Evolutionary conservation across 2,329 filamentous ascomycete genomes (phyloP).

Genomic region (Zymoseptoria ardabiliae): DNA sequence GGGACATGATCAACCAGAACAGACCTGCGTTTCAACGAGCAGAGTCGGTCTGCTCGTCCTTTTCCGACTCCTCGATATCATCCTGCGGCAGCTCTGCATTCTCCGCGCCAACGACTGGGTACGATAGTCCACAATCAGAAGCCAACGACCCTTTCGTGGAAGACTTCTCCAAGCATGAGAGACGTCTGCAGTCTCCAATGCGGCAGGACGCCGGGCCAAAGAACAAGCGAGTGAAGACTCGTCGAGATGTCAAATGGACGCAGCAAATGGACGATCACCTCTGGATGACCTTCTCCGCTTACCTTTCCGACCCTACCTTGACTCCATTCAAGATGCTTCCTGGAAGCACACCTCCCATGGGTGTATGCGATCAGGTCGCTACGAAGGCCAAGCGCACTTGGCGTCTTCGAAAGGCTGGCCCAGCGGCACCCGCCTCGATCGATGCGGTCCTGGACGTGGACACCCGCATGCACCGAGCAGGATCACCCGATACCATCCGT

Average conservation of each 20-base stretch:
- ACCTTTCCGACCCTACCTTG: slow-evolving; percentile 58
- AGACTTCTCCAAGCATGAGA: slow-evolving; percentile 20
- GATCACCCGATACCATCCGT: slow-evolving; percentile 39
- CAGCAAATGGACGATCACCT: slow-evolving; percentile 59
- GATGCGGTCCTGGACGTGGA: slow-evolving; percentile 18
- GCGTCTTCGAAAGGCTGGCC: slow-evolving; percentile 38
- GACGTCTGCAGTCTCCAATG: slow-evolving; percentile 18
- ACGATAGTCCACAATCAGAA: slow-evolving; percentile 55
- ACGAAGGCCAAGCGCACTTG: slow-evolving; percentile 55
- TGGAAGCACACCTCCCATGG: slow-evolving; percentile 55
- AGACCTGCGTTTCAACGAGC: slow-evolving; percentile 42
- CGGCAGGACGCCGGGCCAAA: slow-evolving; percentile 19
- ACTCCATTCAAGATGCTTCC: slow-evolving; percentile 62
- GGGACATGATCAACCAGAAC: slow-evolving; percentile 27
- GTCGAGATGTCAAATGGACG: slow-evolving; percentile 45
- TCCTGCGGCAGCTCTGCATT: slow-evolving; percentile 50
- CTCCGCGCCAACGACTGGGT: slow-evolving; percentile 41
- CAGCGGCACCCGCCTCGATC: slow-evolving; percentile 24
- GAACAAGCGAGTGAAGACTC: slow-evolving; percentile 38
- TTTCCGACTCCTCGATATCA: slow-evolving; percentile 56
- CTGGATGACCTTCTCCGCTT: slow-evolving; percentile 59
- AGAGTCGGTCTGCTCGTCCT: slow-evolving; percentile 50
- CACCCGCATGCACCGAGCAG: slow-evolving; percentile 22
- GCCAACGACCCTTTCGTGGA: slow-evolving; percentile 47
- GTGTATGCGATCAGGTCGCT: slow-evolving; percentile 57